Evolutionary conservation across 169 alveolate species (phyloP).

Genomic region (Cryptosporidium meleagridis): DNA sequence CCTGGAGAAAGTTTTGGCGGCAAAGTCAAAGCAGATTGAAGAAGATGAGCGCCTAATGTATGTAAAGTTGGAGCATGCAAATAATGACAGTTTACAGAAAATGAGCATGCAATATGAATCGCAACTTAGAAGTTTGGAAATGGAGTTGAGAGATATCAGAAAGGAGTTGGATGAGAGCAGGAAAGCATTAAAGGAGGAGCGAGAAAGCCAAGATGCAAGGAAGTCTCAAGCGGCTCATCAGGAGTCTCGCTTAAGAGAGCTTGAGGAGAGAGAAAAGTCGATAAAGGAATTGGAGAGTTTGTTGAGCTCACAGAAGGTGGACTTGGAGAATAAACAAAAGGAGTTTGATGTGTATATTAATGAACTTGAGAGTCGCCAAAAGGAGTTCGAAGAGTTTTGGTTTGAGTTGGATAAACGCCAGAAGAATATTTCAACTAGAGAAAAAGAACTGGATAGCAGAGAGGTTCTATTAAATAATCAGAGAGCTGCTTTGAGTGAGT

Average conservation of each 20-base stretch:
- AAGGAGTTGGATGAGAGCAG: constrained; percentile 21
- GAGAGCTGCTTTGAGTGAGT: constrained; percentile 31
- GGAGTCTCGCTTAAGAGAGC: constrained; percentile 2
- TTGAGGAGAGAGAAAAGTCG: constrained; percentile 37
- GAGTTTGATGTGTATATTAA: constrained; percentile 64
- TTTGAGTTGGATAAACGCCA: constrained; percentile 54
- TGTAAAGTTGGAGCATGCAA: constrained; percentile 23
- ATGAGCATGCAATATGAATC: constrained; percentile 13
- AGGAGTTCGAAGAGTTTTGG: constrained; percentile 70
- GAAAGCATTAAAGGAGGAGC: constrained; percentile 9
- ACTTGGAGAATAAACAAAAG: constrained; percentile 45
- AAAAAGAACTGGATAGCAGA: constrained; percentile 29
- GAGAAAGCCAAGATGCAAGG: neutral
- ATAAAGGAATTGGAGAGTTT: constrained; percentile 19
- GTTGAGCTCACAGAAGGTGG: constrained; percentile 42
- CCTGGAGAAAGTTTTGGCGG: neutral
- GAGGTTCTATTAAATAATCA: constrained; percentile 18
- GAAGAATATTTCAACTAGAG: constrained; percentile 24
- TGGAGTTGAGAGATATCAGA: neutral
- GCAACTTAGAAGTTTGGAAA: constrained; percentile 5
- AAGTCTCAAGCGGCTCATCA: constrained; percentile 8
- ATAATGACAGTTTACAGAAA: neutral
- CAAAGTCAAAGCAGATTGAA: constrained; percentile 4
- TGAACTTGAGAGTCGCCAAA: constrained; percentile 65
- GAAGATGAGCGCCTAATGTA: constrained; percentile 13